Base-by-base conservation (phyloP, 352 stramenopile genomes). In the Phytophthora brassicae region DNA sequence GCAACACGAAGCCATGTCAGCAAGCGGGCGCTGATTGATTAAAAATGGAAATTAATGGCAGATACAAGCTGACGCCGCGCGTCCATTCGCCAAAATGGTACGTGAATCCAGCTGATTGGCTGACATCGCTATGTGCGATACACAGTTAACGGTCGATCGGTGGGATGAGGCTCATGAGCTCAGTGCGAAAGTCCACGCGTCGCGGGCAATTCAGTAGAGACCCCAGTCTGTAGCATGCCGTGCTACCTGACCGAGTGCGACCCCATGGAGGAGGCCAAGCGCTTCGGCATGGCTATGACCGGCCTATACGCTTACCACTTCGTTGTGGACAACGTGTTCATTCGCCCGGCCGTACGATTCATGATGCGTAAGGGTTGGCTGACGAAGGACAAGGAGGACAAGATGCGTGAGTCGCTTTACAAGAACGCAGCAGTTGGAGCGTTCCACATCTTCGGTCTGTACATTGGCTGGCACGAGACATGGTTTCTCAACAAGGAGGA, bases 361-460 rank as follows among this genome's bases (percentile, higher is more conserved):
- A 72, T 82, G 51, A 47, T 90, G 28, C 57, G 56, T 54, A 65
- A 71, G 43, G 45, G 67, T 44, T 75, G 67, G 60, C 61, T 90
- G 31, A 58, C 59, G 38, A 61, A 77, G 50, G 80, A 89, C 49
- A 90, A 90, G 70, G 54, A 66, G 57, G 84, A 90, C 74, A 92
- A 92, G 72, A 88, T 89, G 74, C 84, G 84, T 67, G 84, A 92
- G 74, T 90, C 81, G 38, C 64, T 90, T 22, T 92, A 85, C 74
- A 92, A 92, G 75, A 92, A 90, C 65, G 81, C 74, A 9, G 78
- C 81, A 3, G 84, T 92, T 13, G 76, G 75, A 42, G 70, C 76
- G 43, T 86, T 90, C 69, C 83, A 85, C 49, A 5, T 70, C 24
- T 53, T 90, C 6, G 84, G 84, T 0, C 56, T 87, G 4, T 90